Conservation (phyloP, 805 yeast genomes). For the Yamadazyma tumulicola region DNA sequence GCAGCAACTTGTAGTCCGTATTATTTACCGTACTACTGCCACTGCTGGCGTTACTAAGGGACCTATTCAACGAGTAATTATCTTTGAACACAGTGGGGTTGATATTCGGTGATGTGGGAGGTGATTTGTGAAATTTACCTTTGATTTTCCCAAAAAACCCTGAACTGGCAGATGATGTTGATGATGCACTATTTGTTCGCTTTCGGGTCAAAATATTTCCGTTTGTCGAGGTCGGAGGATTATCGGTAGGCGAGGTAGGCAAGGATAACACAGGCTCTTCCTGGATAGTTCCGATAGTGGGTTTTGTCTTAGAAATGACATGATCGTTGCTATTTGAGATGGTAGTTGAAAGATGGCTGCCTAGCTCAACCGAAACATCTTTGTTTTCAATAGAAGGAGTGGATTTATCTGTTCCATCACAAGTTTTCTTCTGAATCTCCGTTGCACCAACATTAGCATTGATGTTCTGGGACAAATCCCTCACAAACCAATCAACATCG, state of each 20-base stretch:
- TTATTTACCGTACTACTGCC: neutral
- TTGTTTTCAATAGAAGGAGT: neutral
- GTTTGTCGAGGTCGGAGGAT: neutral
- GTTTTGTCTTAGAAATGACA: constrained; percentile 28
- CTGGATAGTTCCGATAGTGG: constrained; percentile 23
- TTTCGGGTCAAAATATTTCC: constrained; percentile 2
- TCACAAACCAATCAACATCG: constrained; percentile 52
- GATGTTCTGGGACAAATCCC: too few species aligned
- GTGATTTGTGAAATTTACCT: constrained; percentile 25
- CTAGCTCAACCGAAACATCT: too few species aligned
- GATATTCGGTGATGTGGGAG: constrained; percentile 10
- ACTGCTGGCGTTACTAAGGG: neutral
- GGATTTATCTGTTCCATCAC: neutral
- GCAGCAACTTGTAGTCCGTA: too few species aligned
- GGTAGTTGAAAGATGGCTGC: constrained; percentile 19
- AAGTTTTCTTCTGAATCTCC: neutral
- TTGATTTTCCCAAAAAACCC: constrained; percentile 34
- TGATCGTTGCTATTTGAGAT: constrained; percentile 33
- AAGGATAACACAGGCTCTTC: constrained; percentile 15
- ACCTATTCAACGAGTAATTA: constrained; percentile 9
- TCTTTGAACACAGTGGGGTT: constrained; percentile 10
- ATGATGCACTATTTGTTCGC: constrained; percentile 9
- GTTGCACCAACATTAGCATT: too few species aligned
- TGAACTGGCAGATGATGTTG: constrained; percentile 13
- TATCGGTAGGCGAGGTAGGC: neutral